Percentiles rank a stretch among this genome's conserved stretches.
Conservation (phyloP, 2,329 filamentous ascomycete genomes). For the Penicillium frequentans region DNA sequence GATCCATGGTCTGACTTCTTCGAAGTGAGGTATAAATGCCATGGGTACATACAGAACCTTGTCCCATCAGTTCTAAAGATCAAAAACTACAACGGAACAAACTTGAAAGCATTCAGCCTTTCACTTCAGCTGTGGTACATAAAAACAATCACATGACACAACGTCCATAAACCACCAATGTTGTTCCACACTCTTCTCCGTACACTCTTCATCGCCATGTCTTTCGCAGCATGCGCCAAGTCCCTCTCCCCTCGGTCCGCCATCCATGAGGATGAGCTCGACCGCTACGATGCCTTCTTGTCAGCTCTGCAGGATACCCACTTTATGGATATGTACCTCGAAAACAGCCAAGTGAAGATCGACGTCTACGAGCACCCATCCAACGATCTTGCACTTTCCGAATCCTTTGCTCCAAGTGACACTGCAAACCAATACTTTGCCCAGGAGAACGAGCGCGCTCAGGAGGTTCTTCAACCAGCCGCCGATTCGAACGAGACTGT, state of each 20-base stretch:
- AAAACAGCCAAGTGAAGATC: conserved; percentile 6
- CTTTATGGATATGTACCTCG: conserved; percentile 8
- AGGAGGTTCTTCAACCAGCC: background rate
- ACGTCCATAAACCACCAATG: background rate
- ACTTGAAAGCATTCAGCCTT: too few species aligned
- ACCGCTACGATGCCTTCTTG: conserved; percentile 6
- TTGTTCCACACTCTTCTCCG: background rate
- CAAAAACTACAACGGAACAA: background rate
- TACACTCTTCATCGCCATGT: conserved; percentile 1
- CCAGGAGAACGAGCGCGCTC: background rate
- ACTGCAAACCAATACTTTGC: conserved; percentile 4
- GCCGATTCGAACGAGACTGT: background rate
- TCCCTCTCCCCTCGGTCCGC: background rate
- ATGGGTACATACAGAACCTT: background rate
- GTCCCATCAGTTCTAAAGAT: background rate
- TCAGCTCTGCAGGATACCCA: background rate
- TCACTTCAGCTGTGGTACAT: background rate
- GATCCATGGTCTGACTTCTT: background rate
- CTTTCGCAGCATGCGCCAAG: background rate
- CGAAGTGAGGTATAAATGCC: background rate
- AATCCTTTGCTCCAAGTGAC: conserved; percentile 2
- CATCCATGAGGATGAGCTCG: conserved; percentile 7
- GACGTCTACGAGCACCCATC: conserved; percentile 3
- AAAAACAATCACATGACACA: background rate
- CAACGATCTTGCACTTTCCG: conserved; percentile 1